Base-by-base conservation (phyloP, 78 protist species). In the Cavenderia fasciculata region DNA sequence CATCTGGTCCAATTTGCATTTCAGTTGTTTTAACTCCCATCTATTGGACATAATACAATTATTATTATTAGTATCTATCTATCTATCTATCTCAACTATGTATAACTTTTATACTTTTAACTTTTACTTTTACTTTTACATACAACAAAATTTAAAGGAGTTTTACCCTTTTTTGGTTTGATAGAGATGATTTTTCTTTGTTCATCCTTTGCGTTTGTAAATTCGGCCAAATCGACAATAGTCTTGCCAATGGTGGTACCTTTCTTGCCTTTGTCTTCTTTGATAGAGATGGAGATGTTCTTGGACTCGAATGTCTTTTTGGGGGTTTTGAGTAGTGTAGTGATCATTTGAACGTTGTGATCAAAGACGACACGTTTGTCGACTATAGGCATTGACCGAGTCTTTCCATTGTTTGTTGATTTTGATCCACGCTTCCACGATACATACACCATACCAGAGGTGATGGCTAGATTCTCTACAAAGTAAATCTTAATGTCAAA, bases 371-470 rank as follows among this genome's bases (percentile, higher is more conserved):
- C 69, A 61, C 69, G 69, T 40, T 61, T 61, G 5, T 40, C 57
- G 38, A 11, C n/a, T 4, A 65, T 47, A 2, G 21, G 12, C n/a
- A 51, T 27, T 1, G 66, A 36, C 52, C 65, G 62, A 18, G 87
- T 78, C 54, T 78, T 62, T 0, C 87, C 87, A 52, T 78, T 78
- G 12, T 65, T 78, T 51, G 87, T 14, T 65, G 87, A 62, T 29
- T 78, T 78, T 18, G 87, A 2, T 18, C 87, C 87, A 46, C 87
- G 46, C 31, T 78, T 78, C 87, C 87, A 78, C n/a, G 76, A 34
- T 3, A 78, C 66, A 25, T 31, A 65, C 11, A 66, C 47, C 18
- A 6, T 29, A 18, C 78, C 78, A 34, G 59, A 8, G 21, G 74
- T 19, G 1, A 65, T 43, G 21, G 74, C 51, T 25, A 78, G 25